Evolutionary conservation across 1,284 basidiomycete species (phyloP).

Genomic region (Ceratobasidium sp.): DNA sequence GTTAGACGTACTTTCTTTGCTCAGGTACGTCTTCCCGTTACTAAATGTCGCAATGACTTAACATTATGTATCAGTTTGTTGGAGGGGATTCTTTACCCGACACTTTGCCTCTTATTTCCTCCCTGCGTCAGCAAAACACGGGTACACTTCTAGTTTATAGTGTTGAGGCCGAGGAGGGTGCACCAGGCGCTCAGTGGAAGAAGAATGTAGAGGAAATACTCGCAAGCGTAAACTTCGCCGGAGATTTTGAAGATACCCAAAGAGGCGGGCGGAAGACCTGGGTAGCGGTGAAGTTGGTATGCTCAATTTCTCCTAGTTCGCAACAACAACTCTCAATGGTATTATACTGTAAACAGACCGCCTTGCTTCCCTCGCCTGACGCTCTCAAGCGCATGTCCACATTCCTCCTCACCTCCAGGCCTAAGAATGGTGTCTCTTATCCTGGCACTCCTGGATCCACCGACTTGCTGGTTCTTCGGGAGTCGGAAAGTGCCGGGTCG

Average conservation of each 20-base stretch:
- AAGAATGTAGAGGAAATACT: constrained; percentile 79
- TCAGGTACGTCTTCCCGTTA: constrained; percentile 66
- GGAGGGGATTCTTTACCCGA: constrained; percentile 86
- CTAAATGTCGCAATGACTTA: background rate
- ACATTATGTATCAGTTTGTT: constrained; percentile 71
- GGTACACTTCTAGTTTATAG: constrained; percentile 89
- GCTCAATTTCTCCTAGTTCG: constrained; percentile 14
- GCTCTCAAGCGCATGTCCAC: constrained; percentile 70
- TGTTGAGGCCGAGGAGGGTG: constrained; percentile 82
- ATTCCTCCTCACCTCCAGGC: constrained; percentile 61
- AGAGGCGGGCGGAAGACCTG: constrained; percentile 71
- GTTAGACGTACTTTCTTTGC: constrained; percentile 89
- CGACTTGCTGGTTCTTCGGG: constrained; percentile 64
- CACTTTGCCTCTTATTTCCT: constrained; percentile 74
- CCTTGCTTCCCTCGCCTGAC: constrained; percentile 70
- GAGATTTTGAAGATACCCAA: constrained; percentile 77
- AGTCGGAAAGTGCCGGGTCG: constrained; percentile 35
- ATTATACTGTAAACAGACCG: constrained; percentile 63
- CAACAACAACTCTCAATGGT: background rate
- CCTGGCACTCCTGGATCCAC: constrained; percentile 71
- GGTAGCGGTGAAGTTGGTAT: constrained; percentile 85
- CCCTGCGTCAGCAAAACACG: constrained; percentile 75
- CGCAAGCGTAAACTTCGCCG: constrained; percentile 79
- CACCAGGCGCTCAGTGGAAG: constrained; percentile 60
- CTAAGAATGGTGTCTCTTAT: constrained; percentile 66